Percentiles rank a stretch among this genome's conserved stretches.
Conservation (phyloP, 768 basidiomycete species). For the Phlegmacium glaucopus region DNA sequence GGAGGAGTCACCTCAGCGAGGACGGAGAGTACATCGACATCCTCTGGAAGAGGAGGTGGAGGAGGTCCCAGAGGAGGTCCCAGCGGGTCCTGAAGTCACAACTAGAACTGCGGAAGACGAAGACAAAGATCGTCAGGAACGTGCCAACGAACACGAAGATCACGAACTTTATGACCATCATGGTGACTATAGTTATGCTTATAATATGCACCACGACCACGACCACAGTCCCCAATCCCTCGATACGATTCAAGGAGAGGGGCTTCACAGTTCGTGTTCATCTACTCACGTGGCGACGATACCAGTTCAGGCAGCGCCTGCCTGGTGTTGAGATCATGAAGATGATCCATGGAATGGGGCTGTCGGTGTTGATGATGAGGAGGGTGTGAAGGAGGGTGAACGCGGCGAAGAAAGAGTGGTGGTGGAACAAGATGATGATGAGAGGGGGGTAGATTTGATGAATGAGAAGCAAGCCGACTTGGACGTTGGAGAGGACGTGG, state of each 20-base stretch:
- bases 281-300: background rate
- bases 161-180: background rate
- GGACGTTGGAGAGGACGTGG: constrained; percentile 10
- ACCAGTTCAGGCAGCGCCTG: no score
- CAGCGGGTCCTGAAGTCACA: background rate
- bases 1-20: no score
- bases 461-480: background rate
- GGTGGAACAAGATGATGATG: constrained; percentile 1
- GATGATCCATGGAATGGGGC: no score
- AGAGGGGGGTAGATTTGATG: constrained; percentile 2
- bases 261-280: no score
- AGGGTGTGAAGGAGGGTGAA: background rate
- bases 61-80: no score
- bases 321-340: no score
- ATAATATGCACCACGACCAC: background rate
- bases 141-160: background rate
- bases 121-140: no score
- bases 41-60: background rate
- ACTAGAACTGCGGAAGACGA: no score
- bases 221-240: background rate
- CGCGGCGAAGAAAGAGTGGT: no score
- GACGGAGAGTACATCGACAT: background rate
- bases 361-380: background rate
- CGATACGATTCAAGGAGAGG: no score
- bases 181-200: background rate